Evolutionary conservation across 2,329 filamentous ascomycete species (phyloP).

Genomic region (Mariannaea sp.): DNA sequence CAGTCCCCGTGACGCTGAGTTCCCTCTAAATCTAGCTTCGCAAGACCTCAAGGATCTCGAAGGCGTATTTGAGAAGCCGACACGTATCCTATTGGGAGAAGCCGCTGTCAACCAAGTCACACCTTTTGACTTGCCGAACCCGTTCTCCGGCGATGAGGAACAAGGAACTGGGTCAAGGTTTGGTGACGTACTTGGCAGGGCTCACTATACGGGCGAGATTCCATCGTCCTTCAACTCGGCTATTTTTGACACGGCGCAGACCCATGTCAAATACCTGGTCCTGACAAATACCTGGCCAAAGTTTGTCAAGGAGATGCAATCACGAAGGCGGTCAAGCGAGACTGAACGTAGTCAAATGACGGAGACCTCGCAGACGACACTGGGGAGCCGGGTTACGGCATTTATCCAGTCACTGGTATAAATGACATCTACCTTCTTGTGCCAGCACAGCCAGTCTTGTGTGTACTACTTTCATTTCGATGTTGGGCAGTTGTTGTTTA

Average conservation of each 20-base stretch:
- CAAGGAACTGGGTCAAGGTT: not conserved
- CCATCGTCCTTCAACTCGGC: slow-evolving; percentile 53
- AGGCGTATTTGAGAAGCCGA: slow-evolving; percentile 58
- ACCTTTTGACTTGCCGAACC: slow-evolving; percentile 42
- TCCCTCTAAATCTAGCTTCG: slow-evolving; percentile 68
- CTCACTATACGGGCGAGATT: slow-evolving; percentile 48
- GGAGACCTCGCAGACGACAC: not conserved
- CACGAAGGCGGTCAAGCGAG: not conserved
- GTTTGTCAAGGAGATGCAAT: slow-evolving; percentile 49
- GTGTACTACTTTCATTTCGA: no score
- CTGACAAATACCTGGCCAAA: slow-evolving; percentile 71
- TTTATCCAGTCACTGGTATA: not conserved
- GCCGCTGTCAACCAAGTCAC: slow-evolving; percentile 44
- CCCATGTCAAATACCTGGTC: slow-evolving; percentile 68
- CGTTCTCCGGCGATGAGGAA: not conserved
- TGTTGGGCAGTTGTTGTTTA: no score
- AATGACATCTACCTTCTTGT: not conserved
- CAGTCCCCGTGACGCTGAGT: slow-evolving; percentile 62
- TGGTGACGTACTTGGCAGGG: slow-evolving; percentile 3
- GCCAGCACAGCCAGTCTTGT: no score
- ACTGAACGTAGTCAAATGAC: not conserved
- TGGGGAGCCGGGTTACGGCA: not conserved
- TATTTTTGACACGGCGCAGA: slow-evolving; percentile 64
- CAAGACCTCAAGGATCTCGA: slow-evolving; percentile 57
- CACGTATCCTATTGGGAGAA: slow-evolving; percentile 49